Base-by-base conservation (phyloP, 257 asterid species). In the Solanum bulbocastanum region DNA sequence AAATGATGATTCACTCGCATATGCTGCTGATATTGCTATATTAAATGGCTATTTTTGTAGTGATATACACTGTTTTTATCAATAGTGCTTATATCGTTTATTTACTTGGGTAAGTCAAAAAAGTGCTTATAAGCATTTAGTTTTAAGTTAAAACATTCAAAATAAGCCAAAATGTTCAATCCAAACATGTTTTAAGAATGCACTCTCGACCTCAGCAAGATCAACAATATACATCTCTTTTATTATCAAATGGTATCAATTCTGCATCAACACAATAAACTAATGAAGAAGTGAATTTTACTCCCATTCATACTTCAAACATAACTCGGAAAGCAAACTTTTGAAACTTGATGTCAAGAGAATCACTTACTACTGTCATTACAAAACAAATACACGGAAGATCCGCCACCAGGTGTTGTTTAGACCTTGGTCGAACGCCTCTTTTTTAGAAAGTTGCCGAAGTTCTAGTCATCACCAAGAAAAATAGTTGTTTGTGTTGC, bases 361-460 rank as follows among this genome's bases (percentile, higher is more conserved):
- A n/a, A 85, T 25, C 39, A 32, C 49, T 58, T 58, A 18, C 91
- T 94, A 83, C 89, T 89, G 89, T 92, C 95, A 83, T 88, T 92
- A n/a, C 98, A 94, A 74, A 96, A 94, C 5, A 94, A 92, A 90
- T 96, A 94, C 79, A 15, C 18, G 60, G 1, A 49, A 49, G 22
- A 49, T 49, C 22, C 60, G 15, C 60, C 22, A 16, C 60, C 7
- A 49, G 20, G 22, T 49, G 22, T 16, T 49, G 60, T 16, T 49
- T 15, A 16, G 20, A 49, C 20, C 60, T 49, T 49, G 6, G 60
- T 49, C 22, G 8, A 49, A 49, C 2, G 3, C 20, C 60, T 49
- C 8, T 49, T 95, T 81, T 95, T 94, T 32, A 95, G 89, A 82
- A 93, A 93, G 92, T 95, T 95, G 90, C 96, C 98, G 86, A 93